Percentiles rank a stretch among this genome's conserved stretches.
These are phyloP conservation scores for Tremella yokohamensis DNA, from an alignment of 768 basidiomycete genomes.

Conservation along the genomic window DNA sequence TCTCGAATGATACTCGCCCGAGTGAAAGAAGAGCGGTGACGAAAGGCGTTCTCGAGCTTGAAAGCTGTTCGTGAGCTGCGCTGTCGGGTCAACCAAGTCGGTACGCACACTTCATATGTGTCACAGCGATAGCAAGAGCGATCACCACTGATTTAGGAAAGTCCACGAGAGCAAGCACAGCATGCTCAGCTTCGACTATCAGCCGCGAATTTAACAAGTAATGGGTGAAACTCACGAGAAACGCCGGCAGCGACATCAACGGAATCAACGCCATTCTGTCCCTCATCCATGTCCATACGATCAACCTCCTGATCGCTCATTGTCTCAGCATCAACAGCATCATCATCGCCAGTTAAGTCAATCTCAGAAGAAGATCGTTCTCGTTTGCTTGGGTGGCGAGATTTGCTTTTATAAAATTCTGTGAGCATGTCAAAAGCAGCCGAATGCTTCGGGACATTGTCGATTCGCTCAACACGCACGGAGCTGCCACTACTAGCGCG, in stretches of 20 bases:
- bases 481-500: conserved; percentile 54
- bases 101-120: conserved; percentile 45
- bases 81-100: conserved; percentile 32
- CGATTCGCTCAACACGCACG: conserved; percentile 64
- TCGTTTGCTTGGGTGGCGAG: conserved; percentile 3
- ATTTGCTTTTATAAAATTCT: conserved; percentile 22
- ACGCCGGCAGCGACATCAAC: conserved; percentile 30
- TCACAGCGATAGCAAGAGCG: conserved; percentile 38
- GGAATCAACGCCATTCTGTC: conserved; percentile 16
- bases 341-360: conserved; percentile 23
- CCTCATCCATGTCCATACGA: conserved; percentile 3
- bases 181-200: conserved; percentile 29
- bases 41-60: conserved; percentile 71
- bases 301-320: conserved; percentile 3
- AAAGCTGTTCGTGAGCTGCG: conserved; percentile 54
- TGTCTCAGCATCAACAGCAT: conserved; percentile 6
- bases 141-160: conserved; percentile 47
- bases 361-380: conserved; percentile 7
- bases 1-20: conserved; percentile 19
- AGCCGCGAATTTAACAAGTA: conserved; percentile 1
- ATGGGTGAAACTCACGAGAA: conserved; percentile 18
- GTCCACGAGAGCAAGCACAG: conserved; percentile 36
- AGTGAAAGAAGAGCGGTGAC: conserved; percentile 72
- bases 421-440: conserved; percentile 61
- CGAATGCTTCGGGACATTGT: conserved; percentile 59